Base-by-base conservation (phyloP, 2,329 filamentous ascomycete genomes). In the Trichophyton equinum region DNA sequence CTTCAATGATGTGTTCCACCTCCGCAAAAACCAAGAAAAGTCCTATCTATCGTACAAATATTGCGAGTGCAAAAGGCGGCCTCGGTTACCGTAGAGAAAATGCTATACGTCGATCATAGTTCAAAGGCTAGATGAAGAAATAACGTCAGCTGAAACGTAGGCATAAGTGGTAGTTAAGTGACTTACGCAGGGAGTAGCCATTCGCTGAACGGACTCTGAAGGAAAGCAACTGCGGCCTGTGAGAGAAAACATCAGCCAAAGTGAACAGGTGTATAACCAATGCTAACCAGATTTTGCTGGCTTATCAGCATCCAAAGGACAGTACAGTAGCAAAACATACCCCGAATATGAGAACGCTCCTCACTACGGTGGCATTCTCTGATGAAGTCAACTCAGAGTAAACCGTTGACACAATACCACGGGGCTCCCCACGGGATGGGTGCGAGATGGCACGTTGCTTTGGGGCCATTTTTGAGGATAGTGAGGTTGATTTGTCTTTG, bases 311-410 rank as follows among this genome's bases (percentile, higher is more conserved):
- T 33, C 27, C 11, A 5, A 9, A 22, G 20, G 22, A 51, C 2
- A 30, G 11, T 22, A 9, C 4, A 22, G 20, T 1, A 22, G 25
- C 30, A 7, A 22, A 22, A 77, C 85, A 71, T 79, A 88, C 85
- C 61, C 84, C 85, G 70, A 88, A 88, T 67, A 87, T 72, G 65
- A 82, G 78, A 66, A 88, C 75, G 70, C 85, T 87, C 68, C 83
- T 81, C 63, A 88, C 85, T 61, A 88, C 81, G 61, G 84, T 81
- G 57, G 83, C 80, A 74, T 89, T 88, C 70, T 89, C 86, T 38
- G 85, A 74, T 30, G 82, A 81, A 60, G 84, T 87, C 69, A 88
- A 69, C 65, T 82, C 77, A 63, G 81, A 78, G 73, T 87, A 88
- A 65, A 82, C 78, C 61, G 77, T 78, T 67, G 76, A 77, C 65